Conservation (phyloP, 805 yeast genomes). For the Wickerhamomyces canadensis region DNA sequence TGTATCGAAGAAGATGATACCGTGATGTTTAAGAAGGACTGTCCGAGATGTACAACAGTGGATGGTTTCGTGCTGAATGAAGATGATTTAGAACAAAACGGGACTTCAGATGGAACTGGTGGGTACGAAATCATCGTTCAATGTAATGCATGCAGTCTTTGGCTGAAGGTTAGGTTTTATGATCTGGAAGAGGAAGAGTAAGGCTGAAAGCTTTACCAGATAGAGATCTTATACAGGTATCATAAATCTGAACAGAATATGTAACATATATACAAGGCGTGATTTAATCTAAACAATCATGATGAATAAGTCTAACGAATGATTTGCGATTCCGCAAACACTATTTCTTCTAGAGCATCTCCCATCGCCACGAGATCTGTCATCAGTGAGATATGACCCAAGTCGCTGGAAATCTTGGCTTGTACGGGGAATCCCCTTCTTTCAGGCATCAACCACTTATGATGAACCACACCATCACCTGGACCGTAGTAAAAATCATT, state of each 20-base stretch:
- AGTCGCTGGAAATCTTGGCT: conserved; percentile 55
- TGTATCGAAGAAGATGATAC: conserved; percentile 30
- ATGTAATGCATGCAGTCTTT: conserved; percentile 77
- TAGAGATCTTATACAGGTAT: no score
- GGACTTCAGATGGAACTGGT: conserved; percentile 41
- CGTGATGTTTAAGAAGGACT: conserved; percentile 42
- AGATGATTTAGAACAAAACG: conserved; percentile 49
- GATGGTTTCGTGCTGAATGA: conserved; percentile 59
- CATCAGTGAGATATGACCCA: conserved; percentile 79
- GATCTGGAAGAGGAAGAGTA: conserved; percentile 39
- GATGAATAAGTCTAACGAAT: no score
- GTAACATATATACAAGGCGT: not conserved
- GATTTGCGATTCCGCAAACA: conserved; percentile 62
- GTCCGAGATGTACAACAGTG: conserved; percentile 59
- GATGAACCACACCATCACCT: conserved; percentile 92
- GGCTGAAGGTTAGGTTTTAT: conserved; percentile 72
- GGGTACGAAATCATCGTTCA: conserved; percentile 69
- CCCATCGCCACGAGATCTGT: conserved; percentile 71
- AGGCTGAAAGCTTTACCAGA: no score
- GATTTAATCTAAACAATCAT: no score
- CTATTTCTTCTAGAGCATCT: conserved; percentile 58
- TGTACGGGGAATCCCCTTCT: conserved; percentile 65
- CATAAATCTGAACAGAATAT: no score
- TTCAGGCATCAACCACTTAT: conserved; percentile 78
- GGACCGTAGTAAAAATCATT: conserved; percentile 77